Conservation (phyloP, 1,284 basidiomycete species). For the Cryptococcus sp. region DNA sequence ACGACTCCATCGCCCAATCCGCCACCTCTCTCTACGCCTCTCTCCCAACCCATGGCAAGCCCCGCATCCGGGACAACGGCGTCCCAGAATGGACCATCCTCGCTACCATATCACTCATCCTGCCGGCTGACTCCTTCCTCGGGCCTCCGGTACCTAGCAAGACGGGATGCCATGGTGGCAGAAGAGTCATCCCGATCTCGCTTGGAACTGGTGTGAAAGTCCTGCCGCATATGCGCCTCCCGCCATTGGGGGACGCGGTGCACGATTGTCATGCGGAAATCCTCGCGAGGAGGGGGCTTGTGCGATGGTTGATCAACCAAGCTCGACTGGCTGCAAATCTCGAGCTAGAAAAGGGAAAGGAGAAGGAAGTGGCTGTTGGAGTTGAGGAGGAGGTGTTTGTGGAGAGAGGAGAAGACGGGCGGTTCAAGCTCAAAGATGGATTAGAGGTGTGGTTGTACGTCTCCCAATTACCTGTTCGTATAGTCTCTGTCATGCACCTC, state of each 20-base stretch:
- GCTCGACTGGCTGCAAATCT: not conserved
- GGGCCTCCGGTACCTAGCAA: not conserved
- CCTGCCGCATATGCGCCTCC: constrained; percentile 64
- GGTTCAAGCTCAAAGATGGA: constrained; percentile 56
- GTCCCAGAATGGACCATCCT: constrained; percentile 51
- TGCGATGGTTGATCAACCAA: constrained; percentile 68
- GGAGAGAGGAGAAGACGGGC: constrained; percentile 35
- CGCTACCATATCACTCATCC: constrained; percentile 38
- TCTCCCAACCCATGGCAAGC: constrained; percentile 46
- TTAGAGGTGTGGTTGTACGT: constrained; percentile 70
- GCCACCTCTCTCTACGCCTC: constrained; percentile 27
- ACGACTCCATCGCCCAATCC: constrained; percentile 12
- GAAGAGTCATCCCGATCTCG: constrained; percentile 59
- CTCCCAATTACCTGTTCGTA: constrained; percentile 82
- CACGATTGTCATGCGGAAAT: constrained; percentile 92
- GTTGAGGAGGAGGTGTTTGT: constrained; percentile 36
- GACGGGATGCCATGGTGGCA: not conserved
- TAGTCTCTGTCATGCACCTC: not conserved
- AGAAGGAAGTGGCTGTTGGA: constrained; percentile 51
- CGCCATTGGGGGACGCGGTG: constrained; percentile 69
- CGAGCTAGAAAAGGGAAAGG: constrained; percentile 40
- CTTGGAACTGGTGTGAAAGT: constrained; percentile 84
- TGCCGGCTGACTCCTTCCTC: not conserved
- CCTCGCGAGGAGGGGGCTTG: constrained; percentile 71
- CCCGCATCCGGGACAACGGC: constrained; percentile 41